Percentiles rank a stretch among this genome's conserved stretches.
Evolutionary conservation across 2,329 filamentous ascomycete genomes (phyloP).

Genomic region (Thelonectria olida): DNA sequence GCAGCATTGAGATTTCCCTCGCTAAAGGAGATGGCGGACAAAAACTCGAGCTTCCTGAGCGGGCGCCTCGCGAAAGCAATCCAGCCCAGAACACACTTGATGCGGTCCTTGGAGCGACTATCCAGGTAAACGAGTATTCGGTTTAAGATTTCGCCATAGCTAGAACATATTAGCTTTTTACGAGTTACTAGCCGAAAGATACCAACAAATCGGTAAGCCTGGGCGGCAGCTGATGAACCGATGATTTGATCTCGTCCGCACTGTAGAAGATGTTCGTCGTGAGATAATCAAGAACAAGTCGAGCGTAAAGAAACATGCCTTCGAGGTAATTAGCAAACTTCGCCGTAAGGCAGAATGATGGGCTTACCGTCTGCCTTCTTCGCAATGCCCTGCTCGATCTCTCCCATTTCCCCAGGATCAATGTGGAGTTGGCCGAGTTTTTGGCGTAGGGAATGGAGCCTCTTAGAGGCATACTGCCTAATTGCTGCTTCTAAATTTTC

Average conservation of each 20-base stretch:
- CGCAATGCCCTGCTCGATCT: neutral
- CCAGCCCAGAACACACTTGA: slow-evolving; percentile 20
- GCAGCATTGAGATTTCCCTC: neutral
- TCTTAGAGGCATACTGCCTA: slow-evolving; percentile 2
- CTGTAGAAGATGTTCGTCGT: slow-evolving; percentile 22
- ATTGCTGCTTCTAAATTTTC: slow-evolving; percentile 1
- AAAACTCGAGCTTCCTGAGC: slow-evolving; percentile 10
- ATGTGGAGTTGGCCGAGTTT: slow-evolving; percentile 16
- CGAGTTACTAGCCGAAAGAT: too few relatives aligned
- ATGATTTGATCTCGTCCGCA: slow-evolving; percentile 16
- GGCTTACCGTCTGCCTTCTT: slow-evolving; percentile 23
- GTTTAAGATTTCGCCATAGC: slow-evolving; percentile 20
- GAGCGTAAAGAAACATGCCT: slow-evolving; percentile 35
- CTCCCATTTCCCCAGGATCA: neutral
- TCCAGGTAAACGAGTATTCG: slow-evolving; percentile 21
- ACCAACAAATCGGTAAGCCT: slow-evolving; percentile 24
- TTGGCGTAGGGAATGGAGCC: neutral
- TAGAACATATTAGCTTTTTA: too few relatives aligned
- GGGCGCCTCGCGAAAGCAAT: slow-evolving; percentile 24
- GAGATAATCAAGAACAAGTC: slow-evolving; percentile 30
- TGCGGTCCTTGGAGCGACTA: slow-evolving; percentile 4
- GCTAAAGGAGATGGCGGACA: slow-evolving; percentile 23
- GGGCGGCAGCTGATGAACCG: neutral
- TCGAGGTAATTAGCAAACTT: accelerated
- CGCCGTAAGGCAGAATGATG: accelerated